These are phyloP conservation scores for Clarireedia hainanense DNA, from an alignment of 2,329 filamentous ascomycete genomes.

Conservation along the genomic window DNA sequence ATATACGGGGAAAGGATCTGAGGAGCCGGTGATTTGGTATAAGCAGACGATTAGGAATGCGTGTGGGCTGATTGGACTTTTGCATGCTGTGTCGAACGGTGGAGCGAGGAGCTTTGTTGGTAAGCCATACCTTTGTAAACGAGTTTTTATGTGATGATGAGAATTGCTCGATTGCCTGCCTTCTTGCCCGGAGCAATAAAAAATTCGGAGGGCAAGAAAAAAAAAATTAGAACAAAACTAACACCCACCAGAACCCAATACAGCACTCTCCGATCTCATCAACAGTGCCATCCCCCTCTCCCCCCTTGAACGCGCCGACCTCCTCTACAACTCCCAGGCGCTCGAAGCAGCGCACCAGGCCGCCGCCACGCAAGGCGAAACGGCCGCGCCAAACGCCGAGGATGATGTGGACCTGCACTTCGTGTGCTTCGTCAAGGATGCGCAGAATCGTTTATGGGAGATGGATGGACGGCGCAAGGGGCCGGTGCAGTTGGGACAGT, in stretches of 20 bases:
- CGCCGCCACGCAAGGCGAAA: slow-evolving; percentile 74
- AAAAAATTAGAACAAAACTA: too few relatives aligned
- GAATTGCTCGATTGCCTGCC: too few relatives aligned
- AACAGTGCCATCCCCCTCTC: slow-evolving; percentile 60
- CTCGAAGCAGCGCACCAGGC: slow-evolving; percentile 73
- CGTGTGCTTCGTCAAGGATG: slow-evolving; percentile 82
- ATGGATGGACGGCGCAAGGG: slow-evolving; percentile 64
- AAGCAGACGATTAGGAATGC: slow-evolving; percentile 93
- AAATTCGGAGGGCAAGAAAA: too few relatives aligned
- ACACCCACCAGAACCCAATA: slow-evolving; percentile 26
- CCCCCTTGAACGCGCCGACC: slow-evolving; percentile 57
- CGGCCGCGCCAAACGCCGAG: slow-evolving; percentile 65
- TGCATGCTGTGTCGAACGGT: slow-evolving; percentile 81
- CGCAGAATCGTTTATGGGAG: slow-evolving; percentile 59
- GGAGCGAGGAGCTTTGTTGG: slow-evolving; percentile 76
- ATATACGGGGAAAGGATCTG: slow-evolving; percentile 59
- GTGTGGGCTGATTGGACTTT: slow-evolving; percentile 81
- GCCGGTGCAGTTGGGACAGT: slow-evolving; percentile 34
- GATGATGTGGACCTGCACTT: slow-evolving; percentile 88
- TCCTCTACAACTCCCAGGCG: slow-evolving; percentile 70
- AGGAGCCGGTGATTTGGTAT: slow-evolving; percentile 85
- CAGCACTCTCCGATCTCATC: slow-evolving; percentile 54
- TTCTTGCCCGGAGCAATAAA: too few relatives aligned
- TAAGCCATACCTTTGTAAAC: slow-evolving; percentile 30
- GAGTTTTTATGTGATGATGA: too few relatives aligned